Conservation (phyloP, 768 basidiomycete genomes). For the Termitomyces sp. region DNA sequence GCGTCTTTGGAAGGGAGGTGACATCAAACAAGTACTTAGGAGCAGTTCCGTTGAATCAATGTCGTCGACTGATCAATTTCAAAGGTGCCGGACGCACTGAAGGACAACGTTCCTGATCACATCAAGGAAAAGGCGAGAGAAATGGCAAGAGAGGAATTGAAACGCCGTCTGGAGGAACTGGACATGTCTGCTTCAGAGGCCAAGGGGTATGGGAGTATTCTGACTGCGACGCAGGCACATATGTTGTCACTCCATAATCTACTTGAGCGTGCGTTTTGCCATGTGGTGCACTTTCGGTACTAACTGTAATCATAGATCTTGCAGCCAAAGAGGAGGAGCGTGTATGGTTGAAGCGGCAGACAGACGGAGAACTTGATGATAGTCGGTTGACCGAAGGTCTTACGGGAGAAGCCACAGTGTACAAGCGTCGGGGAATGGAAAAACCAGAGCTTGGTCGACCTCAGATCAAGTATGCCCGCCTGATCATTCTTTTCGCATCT, state of each 20-base stretch:
- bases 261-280: constrained; percentile 48
- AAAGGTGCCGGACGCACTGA: constrained; percentile 50
- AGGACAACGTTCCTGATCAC: constrained; percentile 56
- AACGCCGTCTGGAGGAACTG: constrained; percentile 58
- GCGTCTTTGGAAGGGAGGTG: constrained; percentile 57
- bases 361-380: constrained; percentile 69
- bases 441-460: constrained; percentile 66
- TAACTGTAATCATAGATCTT: constrained; percentile 39
- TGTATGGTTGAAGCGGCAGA: constrained; percentile 69
- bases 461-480: constrained; percentile 54
- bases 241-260: constrained; percentile 57
- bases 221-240: constrained; percentile 55
- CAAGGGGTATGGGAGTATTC: constrained; percentile 47
- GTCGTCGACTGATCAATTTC: neutral
- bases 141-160: constrained; percentile 63
- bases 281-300: neutral
- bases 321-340: constrained; percentile 68
- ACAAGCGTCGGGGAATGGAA: constrained; percentile 68
- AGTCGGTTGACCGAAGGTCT: constrained; percentile 62
- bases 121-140: constrained; percentile 61
- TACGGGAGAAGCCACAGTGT: constrained; percentile 66
- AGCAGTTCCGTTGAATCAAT: neutral
- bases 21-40: constrained; percentile 60
- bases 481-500: neutral
- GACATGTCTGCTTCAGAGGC: constrained; percentile 58